A percentile compares a stretch with the other conserved stretches of the same genome.
Conservation (phyloP, 176 grass and related monocot species). For the Bonia amplexicaulis region DNA sequence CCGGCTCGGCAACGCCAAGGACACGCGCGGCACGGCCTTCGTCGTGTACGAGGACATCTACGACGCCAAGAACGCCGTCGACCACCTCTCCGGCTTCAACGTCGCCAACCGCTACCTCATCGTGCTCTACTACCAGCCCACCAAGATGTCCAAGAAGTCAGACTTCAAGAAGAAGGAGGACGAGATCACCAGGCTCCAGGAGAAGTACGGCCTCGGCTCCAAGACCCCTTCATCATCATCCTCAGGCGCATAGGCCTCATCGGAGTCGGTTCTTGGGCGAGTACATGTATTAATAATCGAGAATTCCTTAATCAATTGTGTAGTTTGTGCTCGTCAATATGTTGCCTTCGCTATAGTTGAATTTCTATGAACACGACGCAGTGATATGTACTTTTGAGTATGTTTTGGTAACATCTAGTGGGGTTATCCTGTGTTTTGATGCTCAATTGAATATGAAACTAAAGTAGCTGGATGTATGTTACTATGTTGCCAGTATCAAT, state of each 20-base stretch:
- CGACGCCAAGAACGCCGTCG: slow-evolving; percentile 99
- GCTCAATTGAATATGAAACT: background rate
- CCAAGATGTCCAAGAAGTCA: slow-evolving; percentile 92
- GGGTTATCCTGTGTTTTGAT: background rate
- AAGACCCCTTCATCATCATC: slow-evolving; percentile 29
- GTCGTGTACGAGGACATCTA: slow-evolving; percentile 99
- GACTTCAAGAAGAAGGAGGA: slow-evolving; percentile 97
- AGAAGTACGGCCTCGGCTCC: slow-evolving; percentile 83
- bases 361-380: background rate
- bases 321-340: background rate
- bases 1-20: slow-evolving; percentile 86
- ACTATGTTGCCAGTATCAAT: background rate
- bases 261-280: background rate
- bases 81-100: slow-evolving; percentile 99
- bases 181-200: slow-evolving; percentile 77
- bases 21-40: slow-evolving; percentile 92
- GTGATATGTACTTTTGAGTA: background rate
- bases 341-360: background rate
- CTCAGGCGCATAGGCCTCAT: background rate
- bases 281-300: background rate
- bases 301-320: background rate
- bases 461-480: background rate
- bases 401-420: background rate
- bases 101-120: slow-evolving; percentile 99
- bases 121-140: slow-evolving; percentile 95